Conservation (phyloP, 129 eudicot species). For the Centrapalus pauciflorus region DNA sequence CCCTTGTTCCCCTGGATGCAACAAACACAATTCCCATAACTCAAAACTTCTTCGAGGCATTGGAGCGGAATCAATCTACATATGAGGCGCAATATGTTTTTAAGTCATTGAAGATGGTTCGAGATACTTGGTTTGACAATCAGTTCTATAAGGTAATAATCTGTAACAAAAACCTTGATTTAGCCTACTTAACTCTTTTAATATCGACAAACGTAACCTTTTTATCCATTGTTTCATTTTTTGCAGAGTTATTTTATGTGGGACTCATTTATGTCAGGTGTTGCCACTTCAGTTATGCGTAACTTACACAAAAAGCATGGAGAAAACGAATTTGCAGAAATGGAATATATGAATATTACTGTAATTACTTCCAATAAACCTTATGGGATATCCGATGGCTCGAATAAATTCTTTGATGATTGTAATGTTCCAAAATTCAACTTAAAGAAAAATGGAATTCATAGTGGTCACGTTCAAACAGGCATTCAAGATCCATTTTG, state of each 20-base stretch:
- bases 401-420: conserved; percentile 67
- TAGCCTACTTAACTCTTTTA: background rate
- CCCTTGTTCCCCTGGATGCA: conserved; percentile 84
- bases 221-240: background rate
- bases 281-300: conserved; percentile 73
- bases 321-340: conserved; percentile 73
- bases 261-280: conserved; percentile 74
- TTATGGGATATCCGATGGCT: conserved; percentile 67
- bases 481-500: conserved; percentile 76
- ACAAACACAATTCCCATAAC: conserved; percentile 80
- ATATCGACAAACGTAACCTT: background rate
- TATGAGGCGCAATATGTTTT: conserved; percentile 78
- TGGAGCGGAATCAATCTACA: conserved; percentile 61
- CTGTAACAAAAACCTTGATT: background rate
- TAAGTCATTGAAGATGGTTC: conserved; percentile 58
- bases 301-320: conserved; percentile 33
- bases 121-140: conserved; percentile 59
- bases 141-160: conserved; percentile 49
- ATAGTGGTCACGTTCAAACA: conserved; percentile 87
- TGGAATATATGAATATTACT: conserved; percentile 78
- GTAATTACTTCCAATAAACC: conserved; percentile 80
- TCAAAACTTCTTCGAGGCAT: conserved; percentile 41
- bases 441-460: conserved; percentile 53
- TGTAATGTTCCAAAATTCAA: conserved; percentile 43
- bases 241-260: conserved; percentile 86